phyloP scores from a whole-genome alignment of 2,329 filamentous ascomycete species.

The Helotiales sp. region DNA sequence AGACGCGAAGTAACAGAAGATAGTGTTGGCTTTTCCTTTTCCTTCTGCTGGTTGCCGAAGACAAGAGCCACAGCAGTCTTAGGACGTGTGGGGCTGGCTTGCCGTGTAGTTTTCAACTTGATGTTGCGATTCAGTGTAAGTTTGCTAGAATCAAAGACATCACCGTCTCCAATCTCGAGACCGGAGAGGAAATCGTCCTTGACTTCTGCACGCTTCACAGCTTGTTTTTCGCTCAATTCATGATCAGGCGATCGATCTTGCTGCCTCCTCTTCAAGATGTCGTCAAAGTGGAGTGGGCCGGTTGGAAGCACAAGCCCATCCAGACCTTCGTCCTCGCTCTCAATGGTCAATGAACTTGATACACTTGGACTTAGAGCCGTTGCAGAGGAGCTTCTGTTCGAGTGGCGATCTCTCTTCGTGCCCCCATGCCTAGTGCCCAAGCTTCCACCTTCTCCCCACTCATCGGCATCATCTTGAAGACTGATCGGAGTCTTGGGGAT shows the following conservation, averaged over 20 bases:
- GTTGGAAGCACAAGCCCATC: slow-evolving; percentile 86
- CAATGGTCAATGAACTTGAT: slow-evolving; percentile 85
- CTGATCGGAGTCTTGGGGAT: slow-evolving; percentile 66
- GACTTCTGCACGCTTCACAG: slow-evolving; percentile 36
- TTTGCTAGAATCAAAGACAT: slow-evolving; percentile 80
- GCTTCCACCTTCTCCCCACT: slow-evolving; percentile 93
- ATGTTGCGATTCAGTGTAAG: slow-evolving; percentile 89
- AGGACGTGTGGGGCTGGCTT: slow-evolving; percentile 71
- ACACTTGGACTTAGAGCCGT: slow-evolving; percentile 92
- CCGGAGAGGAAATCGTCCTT: slow-evolving; percentile 83
- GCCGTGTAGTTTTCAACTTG: slow-evolving; percentile 76
- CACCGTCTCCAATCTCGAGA: slow-evolving; percentile 83
- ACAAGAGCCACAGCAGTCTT: slow-evolving; percentile 84
- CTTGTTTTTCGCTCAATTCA: slow-evolving; percentile 47
- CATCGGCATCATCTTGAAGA: slow-evolving; percentile 77
- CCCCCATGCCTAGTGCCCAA: slow-evolving; percentile 89
- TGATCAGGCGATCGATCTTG: slow-evolving; percentile 62
- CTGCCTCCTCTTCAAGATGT: slow-evolving; percentile 75
- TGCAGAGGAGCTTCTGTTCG: slow-evolving; percentile 82
- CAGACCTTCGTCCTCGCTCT: slow-evolving; percentile 92
- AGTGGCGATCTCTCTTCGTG: slow-evolving; percentile 78
- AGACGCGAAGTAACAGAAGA: slow-evolving; percentile 67
- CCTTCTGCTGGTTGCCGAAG: slow-evolving; percentile 78
- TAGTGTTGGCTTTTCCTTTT: slow-evolving; percentile 41
- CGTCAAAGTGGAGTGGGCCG: slow-evolving; percentile 81